Percentiles rank a stretch among this genome's conserved stretches.
Evolutionary conservation across 805 yeast genomes (phyloP).

Genomic region (Barnettozyma siamensis): DNA sequence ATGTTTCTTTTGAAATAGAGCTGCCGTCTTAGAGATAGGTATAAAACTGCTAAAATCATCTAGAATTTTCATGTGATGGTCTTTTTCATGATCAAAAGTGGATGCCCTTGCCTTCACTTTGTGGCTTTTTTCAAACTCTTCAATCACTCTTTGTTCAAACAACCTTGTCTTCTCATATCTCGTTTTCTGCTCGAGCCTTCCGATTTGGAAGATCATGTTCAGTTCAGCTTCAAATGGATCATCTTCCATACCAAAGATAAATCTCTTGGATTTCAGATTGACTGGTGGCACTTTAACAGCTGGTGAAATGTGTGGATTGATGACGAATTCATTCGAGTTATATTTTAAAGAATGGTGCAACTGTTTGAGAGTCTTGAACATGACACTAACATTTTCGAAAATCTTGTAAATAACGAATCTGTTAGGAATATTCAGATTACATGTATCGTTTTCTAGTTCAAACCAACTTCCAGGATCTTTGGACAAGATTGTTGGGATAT

Average conservation of each 20-base stretch:
- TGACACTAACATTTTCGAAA: slow-evolving; percentile 71
- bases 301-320: slow-evolving; percentile 34
- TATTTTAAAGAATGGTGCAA: slow-evolving; percentile 43
- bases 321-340: slow-evolving; percentile 32
- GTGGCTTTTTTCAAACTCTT: slow-evolving; percentile 12
- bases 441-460: slow-evolving; percentile 33
- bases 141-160: slow-evolving; percentile 31
- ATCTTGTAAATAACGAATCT: slow-evolving; percentile 69
- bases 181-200: slow-evolving; percentile 56
- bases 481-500: slow-evolving; percentile 27
- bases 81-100: slow-evolving; percentile 9
- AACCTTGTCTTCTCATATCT: slow-evolving; percentile 46
- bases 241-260: slow-evolving; percentile 69
- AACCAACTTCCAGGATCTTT: slow-evolving; percentile 29
- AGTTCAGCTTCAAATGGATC: slow-evolving; percentile 85
- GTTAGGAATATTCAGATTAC: slow-evolving; percentile 61
- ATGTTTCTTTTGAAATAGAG: slow-evolving; percentile 2
- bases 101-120: slow-evolving; percentile 7
- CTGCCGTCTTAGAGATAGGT: slow-evolving; percentile 7
- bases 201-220: slow-evolving; percentile 58
- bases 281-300: slow-evolving; percentile 50
- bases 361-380: slow-evolving; percentile 62
- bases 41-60: slow-evolving; percentile 7
- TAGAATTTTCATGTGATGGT: slow-evolving; percentile 1
- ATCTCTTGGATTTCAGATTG: slow-evolving; percentile 46